A percentile compares a stretch with the other conserved stretches of the same genome.
phyloP scores from a whole-genome alignment of 768 basidiomycete genomes.

The Suillus weaverae region DNA sequence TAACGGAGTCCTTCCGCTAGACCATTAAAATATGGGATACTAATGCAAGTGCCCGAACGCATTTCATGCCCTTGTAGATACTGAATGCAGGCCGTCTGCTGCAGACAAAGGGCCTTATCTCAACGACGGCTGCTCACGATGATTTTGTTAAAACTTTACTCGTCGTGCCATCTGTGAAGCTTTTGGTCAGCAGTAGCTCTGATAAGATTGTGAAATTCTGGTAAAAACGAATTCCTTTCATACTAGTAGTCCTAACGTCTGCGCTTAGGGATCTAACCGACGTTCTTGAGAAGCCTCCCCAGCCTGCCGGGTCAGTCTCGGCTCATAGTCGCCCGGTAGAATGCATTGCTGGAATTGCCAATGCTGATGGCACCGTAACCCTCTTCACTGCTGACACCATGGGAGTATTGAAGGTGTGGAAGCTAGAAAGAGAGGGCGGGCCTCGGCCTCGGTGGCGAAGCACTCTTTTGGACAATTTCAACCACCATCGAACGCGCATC shows the following conservation, averaged over 20 bases:
- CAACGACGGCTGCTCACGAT: slow-evolving; percentile 72
- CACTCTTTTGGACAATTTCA: slow-evolving; percentile 53
- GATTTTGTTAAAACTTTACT: slow-evolving; percentile 91
- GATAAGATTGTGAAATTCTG: slow-evolving; percentile 89
- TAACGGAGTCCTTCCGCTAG: slow-evolving; percentile 40
- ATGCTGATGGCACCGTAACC: slow-evolving; percentile 46
- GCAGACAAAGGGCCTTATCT: slow-evolving; percentile 71
- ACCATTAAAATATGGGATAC: slow-evolving; percentile 87
- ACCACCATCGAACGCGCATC: slow-evolving; percentile 80
- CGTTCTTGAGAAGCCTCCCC: slow-evolving; percentile 42
- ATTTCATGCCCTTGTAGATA: neutral
- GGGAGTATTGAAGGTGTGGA: slow-evolving; percentile 86
- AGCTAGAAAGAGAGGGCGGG: slow-evolving; percentile 45
- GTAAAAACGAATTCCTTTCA: slow-evolving; percentile 41
- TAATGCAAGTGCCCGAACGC: slow-evolving; percentile 42
- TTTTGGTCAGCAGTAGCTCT: slow-evolving; percentile 85
- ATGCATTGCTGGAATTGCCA: slow-evolving; percentile 57
- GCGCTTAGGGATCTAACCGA: slow-evolving; percentile 61
- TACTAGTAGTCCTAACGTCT: neutral
- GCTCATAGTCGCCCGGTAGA: slow-evolving; percentile 89
- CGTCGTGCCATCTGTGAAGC: slow-evolving; percentile 59
- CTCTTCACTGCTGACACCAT: slow-evolving; percentile 91
- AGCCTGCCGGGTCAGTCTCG: slow-evolving; percentile 66
- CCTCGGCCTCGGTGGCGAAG: slow-evolving; percentile 49
- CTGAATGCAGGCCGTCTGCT: slow-evolving; percentile 6